Base-by-base conservation (phyloP, 768 basidiomycete genomes). In the Termitomyces sp. region DNA sequence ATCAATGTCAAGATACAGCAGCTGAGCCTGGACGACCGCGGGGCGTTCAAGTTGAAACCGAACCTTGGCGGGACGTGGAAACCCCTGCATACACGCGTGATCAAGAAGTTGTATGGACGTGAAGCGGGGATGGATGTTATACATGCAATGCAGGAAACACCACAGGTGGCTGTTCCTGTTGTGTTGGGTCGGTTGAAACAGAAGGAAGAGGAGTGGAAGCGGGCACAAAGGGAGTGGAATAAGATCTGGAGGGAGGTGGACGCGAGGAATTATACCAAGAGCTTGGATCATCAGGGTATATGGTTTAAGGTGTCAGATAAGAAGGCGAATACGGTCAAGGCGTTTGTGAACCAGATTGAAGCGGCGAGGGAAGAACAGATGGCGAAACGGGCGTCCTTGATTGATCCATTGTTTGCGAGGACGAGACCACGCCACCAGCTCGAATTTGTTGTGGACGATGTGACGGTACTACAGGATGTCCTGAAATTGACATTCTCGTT, bases 131-230 rank as follows among this genome's bases (percentile, higher is more conserved):
- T 87, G 61, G 91, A 92, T 52, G 91, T 94, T 1, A 80, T 93
- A 41, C 82, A 85, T 43, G 87, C 92, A 0, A 87, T 99, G 82
- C 94, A 98, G 71, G 95, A 98, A n/a, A 81, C 86, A 6, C 96
- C 97, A 0, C 84, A 85, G 14, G 74, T 88, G 16, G 91, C 96
- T 9, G 87, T 98, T 20, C 95, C 97, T 0, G 85, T 98, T 54
- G 92, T 99, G 1, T 79, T 99, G 8, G 75, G 81, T 48, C 84
- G 97, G 6, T 74, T 99, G 58, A 97, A 97, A 74, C 88, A 90
- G 71, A 98, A 98, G 74, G 96, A 98, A 68, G 94, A 94, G 60
- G 96, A 98, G 69, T 99, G 97, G 97, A 97, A 94, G 73, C 82
- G 94, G 22, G 96, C 94, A 18, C 94, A 97, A 70, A 73, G 94